Evolutionary conservation across 345 rosid genomes (phyloP).

Genomic region (Brassica juncea): DNA sequence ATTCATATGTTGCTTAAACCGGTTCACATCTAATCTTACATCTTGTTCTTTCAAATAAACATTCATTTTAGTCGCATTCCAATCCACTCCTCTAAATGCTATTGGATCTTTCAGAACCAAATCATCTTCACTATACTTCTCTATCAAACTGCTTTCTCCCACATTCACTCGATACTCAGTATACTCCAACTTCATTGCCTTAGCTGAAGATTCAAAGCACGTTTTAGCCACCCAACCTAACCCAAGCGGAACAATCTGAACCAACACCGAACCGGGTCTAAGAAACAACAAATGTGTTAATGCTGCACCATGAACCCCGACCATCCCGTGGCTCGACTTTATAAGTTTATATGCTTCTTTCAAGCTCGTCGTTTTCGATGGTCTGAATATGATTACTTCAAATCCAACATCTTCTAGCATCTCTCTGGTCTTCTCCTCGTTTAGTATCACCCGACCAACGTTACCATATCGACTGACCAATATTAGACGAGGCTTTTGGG

Average conservation of each 20-base stretch:
- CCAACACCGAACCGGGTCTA: conserved; percentile 48
- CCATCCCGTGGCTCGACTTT: conserved; percentile 55
- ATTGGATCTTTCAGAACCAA: conserved; percentile 50
- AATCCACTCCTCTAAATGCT: conserved; percentile 38
- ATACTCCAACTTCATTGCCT: conserved; percentile 52
- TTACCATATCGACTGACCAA: conserved; percentile 33
- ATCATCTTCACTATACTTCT: conserved; percentile 47
- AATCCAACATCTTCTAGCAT: conserved; percentile 51
- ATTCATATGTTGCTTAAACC: conserved; percentile 50
- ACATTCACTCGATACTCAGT: conserved; percentile 42
- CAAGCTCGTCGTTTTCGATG: conserved; percentile 33
- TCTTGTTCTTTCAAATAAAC: conserved; percentile 66
- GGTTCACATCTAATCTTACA: conserved; percentile 46
- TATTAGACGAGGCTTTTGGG: conserved; percentile 30
- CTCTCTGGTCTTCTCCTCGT: conserved; percentile 32
- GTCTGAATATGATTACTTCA: conserved; percentile 46
- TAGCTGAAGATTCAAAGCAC: conserved; percentile 46
- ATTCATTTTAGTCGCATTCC: conserved; percentile 49
- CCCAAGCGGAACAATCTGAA: conserved; percentile 63
- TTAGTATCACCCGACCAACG: conserved; percentile 43
- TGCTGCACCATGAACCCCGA: conserved; percentile 69
- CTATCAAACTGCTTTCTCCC: conserved; percentile 55
- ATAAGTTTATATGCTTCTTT: conserved; percentile 42
- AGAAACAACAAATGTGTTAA: conserved; percentile 59
- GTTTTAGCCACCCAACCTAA: conserved; percentile 45